These are phyloP conservation scores for Naumovozyma dairenensis DNA, from an alignment of 805 yeast species.

Conservation along the genomic window DNA sequence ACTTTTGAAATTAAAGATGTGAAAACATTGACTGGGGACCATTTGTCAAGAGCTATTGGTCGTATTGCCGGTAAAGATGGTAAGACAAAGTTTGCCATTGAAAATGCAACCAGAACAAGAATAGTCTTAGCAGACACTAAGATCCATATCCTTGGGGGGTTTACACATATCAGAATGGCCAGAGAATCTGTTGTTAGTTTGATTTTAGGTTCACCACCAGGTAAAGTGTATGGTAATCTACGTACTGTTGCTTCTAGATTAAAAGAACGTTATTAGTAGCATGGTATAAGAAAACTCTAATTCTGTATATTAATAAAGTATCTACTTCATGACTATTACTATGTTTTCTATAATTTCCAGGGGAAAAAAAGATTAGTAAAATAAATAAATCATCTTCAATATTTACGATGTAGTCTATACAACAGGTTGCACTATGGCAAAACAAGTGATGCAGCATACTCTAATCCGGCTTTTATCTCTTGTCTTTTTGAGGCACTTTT, in stretches of 20 bases:
- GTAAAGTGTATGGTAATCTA: conserved; percentile 93
- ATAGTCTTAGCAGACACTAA: conserved; percentile 94
- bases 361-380: too few relatives aligned
- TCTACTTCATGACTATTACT: too few relatives aligned
- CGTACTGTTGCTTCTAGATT: conserved; percentile 94
- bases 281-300: too few relatives aligned
- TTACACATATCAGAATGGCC: conserved; percentile 96
- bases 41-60: conserved; percentile 96
- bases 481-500: too few relatives aligned
- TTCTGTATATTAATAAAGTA: too few relatives aligned
- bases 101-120: conserved; percentile 96
- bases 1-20: conserved; percentile 96
- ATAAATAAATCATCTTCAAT: too few relatives aligned
- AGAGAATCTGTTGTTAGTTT: conserved; percentile 91
- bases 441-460: too few relatives aligned
- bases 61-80: conserved; percentile 99
- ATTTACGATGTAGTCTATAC: too few relatives aligned
- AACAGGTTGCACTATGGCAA: too few relatives aligned
- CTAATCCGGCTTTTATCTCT: too few relatives aligned
- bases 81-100: conserved; percentile 95
- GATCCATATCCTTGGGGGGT: conserved; percentile 94
- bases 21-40: conserved; percentile 91
- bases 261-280: conserved; percentile 75
- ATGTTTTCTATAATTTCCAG: too few relatives aligned
- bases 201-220: conserved; percentile 96